Evolutionary conservation across 2,329 filamentous ascomycete species (phyloP).

Genomic region (Ascochyta lentis): DNA sequence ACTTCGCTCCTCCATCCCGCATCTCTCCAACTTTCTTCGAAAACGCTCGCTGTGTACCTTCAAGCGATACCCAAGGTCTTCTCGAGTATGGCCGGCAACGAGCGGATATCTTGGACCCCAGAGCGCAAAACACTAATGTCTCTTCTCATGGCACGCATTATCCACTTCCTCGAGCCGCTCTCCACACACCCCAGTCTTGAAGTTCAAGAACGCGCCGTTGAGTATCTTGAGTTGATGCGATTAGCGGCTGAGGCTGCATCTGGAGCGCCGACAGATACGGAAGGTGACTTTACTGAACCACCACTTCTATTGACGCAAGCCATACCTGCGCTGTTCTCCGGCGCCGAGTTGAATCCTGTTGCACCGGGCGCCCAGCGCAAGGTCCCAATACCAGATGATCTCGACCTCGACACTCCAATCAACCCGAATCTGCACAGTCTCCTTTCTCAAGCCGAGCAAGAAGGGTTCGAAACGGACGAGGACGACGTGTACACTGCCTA

Average conservation of each 20-base stretch:
- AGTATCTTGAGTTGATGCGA: slow-evolving; percentile 88
- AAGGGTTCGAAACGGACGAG: slow-evolving; percentile 51
- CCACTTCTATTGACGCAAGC: slow-evolving; percentile 89
- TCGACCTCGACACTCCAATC: slow-evolving; percentile 83
- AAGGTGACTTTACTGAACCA: slow-evolving; percentile 74
- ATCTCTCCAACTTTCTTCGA: slow-evolving; percentile 64
- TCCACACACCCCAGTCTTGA: slow-evolving; percentile 85
- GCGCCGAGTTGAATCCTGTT: slow-evolving; percentile 91
- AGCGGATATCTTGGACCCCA: slow-evolving; percentile 71
- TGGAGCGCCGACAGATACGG: slow-evolving; percentile 60
- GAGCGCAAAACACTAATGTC: slow-evolving; percentile 76
- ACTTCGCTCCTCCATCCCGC: slow-evolving; percentile 74
- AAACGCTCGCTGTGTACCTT: slow-evolving; percentile 77
- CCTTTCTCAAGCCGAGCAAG: slow-evolving; percentile 61
- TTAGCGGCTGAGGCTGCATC: slow-evolving; percentile 82
- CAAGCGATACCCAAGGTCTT: slow-evolving; percentile 90
- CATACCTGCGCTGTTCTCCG: slow-evolving; percentile 84
- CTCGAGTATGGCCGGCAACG: slow-evolving; percentile 70
- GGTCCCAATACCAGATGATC: slow-evolving; percentile 76
- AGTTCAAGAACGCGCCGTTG: slow-evolving; percentile 92
- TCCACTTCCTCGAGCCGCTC: slow-evolving; percentile 81
- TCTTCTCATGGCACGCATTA: slow-evolving; percentile 79
- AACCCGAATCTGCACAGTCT: slow-evolving; percentile 75
- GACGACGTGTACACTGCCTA: slow-evolving; percentile 57
- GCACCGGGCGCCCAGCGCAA: slow-evolving; percentile 82